These are phyloP conservation scores for Metarhizium robertsii DNA, from an alignment of 2,329 filamentous ascomycete genomes.

Conservation along the genomic window DNA sequence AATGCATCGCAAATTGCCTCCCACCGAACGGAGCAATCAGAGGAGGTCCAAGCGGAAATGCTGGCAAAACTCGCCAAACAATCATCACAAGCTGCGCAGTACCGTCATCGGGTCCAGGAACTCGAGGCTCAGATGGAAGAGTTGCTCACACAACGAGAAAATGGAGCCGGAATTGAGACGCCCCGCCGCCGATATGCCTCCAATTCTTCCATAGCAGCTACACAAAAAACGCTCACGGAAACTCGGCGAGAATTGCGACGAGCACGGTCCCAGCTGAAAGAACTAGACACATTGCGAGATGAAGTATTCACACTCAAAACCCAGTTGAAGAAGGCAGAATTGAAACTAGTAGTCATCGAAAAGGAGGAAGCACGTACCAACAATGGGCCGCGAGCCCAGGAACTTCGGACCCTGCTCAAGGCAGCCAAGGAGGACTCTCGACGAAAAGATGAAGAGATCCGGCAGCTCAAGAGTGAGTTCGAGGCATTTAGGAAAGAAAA, in stretches of 20 bases:
- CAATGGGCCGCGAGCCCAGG: slow-evolving; percentile 25
- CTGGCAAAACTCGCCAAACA: slow-evolving; percentile 47
- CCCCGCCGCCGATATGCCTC: slow-evolving; percentile 25
- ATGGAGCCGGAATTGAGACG: slow-evolving; percentile 19
- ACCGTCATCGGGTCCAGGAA: slow-evolving; percentile 50
- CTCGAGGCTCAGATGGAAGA: slow-evolving; percentile 42
- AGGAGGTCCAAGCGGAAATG: slow-evolving; percentile 36
- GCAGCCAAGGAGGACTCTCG: slow-evolving; percentile 33
- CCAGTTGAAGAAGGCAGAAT: slow-evolving; percentile 38
- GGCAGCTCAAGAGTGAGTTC: slow-evolving; percentile 41
- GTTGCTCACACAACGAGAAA: slow-evolving; percentile 25
- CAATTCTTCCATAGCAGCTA: slow-evolving; percentile 34
- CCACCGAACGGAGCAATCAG: slow-evolving; percentile 22
- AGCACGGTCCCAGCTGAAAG: slow-evolving; percentile 43
- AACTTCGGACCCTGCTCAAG: slow-evolving; percentile 32
- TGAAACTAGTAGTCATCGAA: slow-evolving; percentile 9
- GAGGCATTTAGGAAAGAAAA: slow-evolving; percentile 44
- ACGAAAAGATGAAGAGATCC: slow-evolving; percentile 40
- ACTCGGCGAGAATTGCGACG: slow-evolving; percentile 44
- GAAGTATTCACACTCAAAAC: slow-evolving; percentile 44
- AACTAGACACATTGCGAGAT: slow-evolving; percentile 40
- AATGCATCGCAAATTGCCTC: slow-evolving; percentile 46
- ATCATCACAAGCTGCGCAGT: slow-evolving; percentile 47
- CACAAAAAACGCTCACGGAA: slow-evolving; percentile 42
- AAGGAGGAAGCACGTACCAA: slow-evolving; percentile 27